Evolutionary conservation across 352 stramenopile genomes (phyloP), one percentile per base, ranked within the genome.

Genomic region (Phytophthora idaei): DNA sequence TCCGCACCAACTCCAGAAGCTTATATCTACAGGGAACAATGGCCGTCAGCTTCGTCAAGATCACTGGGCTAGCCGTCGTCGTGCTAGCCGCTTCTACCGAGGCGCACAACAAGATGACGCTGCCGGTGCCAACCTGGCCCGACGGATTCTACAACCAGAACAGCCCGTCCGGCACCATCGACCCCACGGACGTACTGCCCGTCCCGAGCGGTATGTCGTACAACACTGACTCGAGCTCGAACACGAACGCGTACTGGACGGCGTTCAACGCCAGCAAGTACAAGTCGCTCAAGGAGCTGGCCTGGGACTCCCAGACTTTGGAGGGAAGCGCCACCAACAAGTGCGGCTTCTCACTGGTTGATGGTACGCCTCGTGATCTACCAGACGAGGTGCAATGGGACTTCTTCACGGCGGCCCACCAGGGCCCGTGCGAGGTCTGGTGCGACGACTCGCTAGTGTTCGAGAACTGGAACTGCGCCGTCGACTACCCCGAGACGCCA

Each of bases 141-240:
- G 39, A 37, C 14, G 57, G 56, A 12, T 71, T 80, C 52, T 80
- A 80, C 66, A 61, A 37, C 59, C 64, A 72, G 46, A 85, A 83
- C 69, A 77, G 53, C 32, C 77, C 77, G 29, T 83, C 71, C 46
- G 77, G 68, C 27, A 71, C 54, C 7, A 84, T 89, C 42, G 67
- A 85, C 57, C 70, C 78, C n/a, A 50, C 58, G 2, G 57, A 37
- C 1, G 57, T 67, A 21, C 64, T 89, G 34, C 74, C 71, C 14
- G 69, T 75, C 32, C 80, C 76, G 2, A 55, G 34, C 11, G 80
- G 78, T 37, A 80, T 79, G 70, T 83, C 78, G 53, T 89, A 76
- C 61, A 75, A 44, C 48, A 73, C 60, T 8, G 69, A 77, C 47
- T 4, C 68, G 2, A 10, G 42, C 12, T 75, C 69, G 17, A 77